phyloP scores from a whole-genome alignment of 1,139 yeast species.

The Zygoascus sp. region DNA sequence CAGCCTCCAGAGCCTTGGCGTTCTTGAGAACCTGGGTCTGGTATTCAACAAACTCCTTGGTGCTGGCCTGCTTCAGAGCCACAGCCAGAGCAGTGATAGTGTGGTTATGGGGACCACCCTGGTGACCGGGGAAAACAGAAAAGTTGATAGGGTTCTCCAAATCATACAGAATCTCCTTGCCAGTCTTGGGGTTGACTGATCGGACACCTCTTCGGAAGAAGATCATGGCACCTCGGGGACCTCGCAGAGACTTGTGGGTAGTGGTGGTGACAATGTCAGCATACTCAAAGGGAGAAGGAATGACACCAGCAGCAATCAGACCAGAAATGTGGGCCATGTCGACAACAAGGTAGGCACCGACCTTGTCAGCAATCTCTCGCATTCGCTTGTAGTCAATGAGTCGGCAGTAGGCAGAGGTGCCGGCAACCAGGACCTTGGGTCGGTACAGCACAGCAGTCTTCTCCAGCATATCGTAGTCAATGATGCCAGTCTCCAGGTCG shows the following conservation, averaged over 20 bases:
- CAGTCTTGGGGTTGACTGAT: constrained; percentile 71
- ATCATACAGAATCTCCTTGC: constrained; percentile 81
- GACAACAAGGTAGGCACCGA: constrained; percentile 84
- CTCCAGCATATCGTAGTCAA: constrained; percentile 86
- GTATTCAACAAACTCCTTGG: constrained; percentile 82
- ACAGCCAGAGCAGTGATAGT: constrained; percentile 94
- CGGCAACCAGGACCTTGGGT: constrained; percentile 93
- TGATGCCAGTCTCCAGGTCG: constrained; percentile 76
- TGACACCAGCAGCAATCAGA: constrained; percentile 86
- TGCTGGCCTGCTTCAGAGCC: constrained; percentile 82
- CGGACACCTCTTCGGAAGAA: constrained; percentile 89
- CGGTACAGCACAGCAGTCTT: constrained; percentile 80
- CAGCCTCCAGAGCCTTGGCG: constrained; percentile 71
- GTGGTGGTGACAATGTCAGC: constrained; percentile 97
- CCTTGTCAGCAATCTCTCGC: constrained; percentile 84
- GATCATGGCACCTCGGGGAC: constrained; percentile 99
- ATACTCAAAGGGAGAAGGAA: constrained; percentile 87
- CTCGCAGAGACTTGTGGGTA: constrained; percentile 94
- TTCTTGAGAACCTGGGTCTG: constrained; percentile 78
- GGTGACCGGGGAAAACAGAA: constrained; percentile 97
- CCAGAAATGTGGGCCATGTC: constrained; percentile 99
- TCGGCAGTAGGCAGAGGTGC: constrained; percentile 94
- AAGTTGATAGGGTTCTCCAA: constrained; percentile 88
- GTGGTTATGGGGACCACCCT: constrained; percentile 99
- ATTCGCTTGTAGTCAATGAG: constrained; percentile 85